Conservation (phyloP, 352 stramenopile genomes). For the Phytophthora hybrid region DNA sequence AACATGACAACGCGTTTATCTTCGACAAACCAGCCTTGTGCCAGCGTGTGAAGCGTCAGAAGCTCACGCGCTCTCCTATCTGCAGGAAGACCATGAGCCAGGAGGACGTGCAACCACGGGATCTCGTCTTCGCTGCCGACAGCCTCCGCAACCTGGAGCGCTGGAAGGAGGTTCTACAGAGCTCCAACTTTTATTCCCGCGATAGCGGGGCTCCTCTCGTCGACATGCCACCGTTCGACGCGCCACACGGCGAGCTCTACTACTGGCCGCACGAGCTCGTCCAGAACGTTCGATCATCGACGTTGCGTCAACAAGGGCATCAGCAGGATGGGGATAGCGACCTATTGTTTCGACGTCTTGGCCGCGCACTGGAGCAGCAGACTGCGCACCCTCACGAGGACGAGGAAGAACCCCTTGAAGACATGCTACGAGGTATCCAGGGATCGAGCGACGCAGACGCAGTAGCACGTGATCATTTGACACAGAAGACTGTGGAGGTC, state of each 20-base stretch:
- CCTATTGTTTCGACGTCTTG: constrained; percentile 28
- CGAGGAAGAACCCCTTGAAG: constrained; percentile 35
- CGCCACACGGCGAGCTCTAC: constrained; percentile 37
- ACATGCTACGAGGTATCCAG: constrained; percentile 32
- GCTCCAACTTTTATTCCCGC: constrained; percentile 39
- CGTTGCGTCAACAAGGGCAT: constrained; percentile 24
- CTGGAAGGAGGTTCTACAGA: constrained; percentile 50
- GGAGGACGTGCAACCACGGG: constrained; percentile 42
- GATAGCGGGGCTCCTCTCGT: constrained; percentile 24
- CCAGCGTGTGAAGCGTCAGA: constrained; percentile 42
- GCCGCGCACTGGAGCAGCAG: constrained; percentile 22
- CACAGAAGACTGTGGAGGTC: constrained; percentile 27
- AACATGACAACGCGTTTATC: constrained; percentile 50
- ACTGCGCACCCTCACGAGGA: background rate
- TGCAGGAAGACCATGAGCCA: constrained; percentile 55
- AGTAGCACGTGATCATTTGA: constrained; percentile 8
- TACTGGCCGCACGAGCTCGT: constrained; percentile 52
- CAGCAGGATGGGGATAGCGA: constrained; percentile 14
- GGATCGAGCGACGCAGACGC: constrained; percentile 4
- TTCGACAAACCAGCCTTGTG: constrained; percentile 51
- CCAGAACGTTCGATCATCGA: constrained; percentile 34
- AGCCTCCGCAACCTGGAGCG: constrained; percentile 36
- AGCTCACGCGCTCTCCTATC: constrained; percentile 51
- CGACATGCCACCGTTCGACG: constrained; percentile 21
- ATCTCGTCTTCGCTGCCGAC: constrained; percentile 54